phyloP scores from a whole-genome alignment of 805 yeast genomes.

The Suhomyces sp. region DNA sequence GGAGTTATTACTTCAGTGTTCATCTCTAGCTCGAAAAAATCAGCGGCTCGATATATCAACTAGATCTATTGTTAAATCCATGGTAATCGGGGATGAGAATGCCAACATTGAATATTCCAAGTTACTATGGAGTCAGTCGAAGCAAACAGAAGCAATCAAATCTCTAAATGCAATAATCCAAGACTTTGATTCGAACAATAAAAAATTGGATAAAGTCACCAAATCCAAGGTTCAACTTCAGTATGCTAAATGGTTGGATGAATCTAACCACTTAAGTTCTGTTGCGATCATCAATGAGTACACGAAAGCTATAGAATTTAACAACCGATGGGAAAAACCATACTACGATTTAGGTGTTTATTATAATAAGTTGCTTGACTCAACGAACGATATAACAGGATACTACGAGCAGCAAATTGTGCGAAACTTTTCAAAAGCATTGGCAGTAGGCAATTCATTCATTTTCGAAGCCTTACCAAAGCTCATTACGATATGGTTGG shows the following conservation, averaged over 20 bases:
- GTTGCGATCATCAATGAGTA: constrained; percentile 71
- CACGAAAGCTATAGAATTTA: constrained; percentile 51
- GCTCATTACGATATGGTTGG: constrained; percentile 88
- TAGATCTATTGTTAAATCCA: constrained; percentile 60
- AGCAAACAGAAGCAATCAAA: constrained; percentile 78
- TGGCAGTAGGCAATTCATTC: constrained; percentile 60
- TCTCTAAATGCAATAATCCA: constrained; percentile 46
- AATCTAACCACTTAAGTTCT: constrained; percentile 79
- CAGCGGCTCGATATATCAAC: constrained; percentile 72
- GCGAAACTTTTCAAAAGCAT: constrained; percentile 53
- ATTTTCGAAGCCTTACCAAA: constrained; percentile 86
- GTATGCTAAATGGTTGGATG: constrained; percentile 86
- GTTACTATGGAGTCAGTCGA: constrained; percentile 86
- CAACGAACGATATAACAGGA: constrained; percentile 51
- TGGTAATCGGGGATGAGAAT: constrained; percentile 37
- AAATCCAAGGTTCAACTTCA: constrained; percentile 58
- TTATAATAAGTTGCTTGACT: constrained; percentile 71
- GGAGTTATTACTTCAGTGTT: constrained; percentile 55
- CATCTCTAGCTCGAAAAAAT: constrained; percentile 64
- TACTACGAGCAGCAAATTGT: constrained; percentile 55
- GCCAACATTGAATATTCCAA: constrained; percentile 77
- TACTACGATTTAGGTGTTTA: constrained; percentile 78
- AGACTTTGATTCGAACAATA: constrained; percentile 16
- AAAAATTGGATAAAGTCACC: constrained; percentile 8
- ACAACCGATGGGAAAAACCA: constrained; percentile 70